Percentiles rank a stretch among this genome's conserved stretches.
Evolutionary conservation across 257 asterid genomes (phyloP).

Genomic region (Schizonepeta tenuifolia): DNA sequence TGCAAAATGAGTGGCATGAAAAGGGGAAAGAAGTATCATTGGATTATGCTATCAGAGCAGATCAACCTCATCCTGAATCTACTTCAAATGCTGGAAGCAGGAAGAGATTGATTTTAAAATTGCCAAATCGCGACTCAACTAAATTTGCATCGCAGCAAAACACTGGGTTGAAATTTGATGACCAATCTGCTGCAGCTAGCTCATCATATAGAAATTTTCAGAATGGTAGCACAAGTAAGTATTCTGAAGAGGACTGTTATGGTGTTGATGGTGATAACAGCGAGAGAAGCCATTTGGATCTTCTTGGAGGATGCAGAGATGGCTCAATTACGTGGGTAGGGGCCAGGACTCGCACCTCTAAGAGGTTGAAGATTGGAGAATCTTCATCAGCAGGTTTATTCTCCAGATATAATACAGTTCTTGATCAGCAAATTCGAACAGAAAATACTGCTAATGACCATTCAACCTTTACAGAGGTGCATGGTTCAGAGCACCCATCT

Average conservation of each 20-base stretch:
- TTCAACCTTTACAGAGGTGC: conserved; percentile 41
- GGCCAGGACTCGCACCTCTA: conserved; percentile 77
- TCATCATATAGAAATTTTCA: conserved; percentile 52
- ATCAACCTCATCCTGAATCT: conserved; percentile 47
- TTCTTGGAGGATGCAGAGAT: conserved; percentile 75
- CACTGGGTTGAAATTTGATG: conserved; percentile 36
- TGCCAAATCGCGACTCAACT: conserved; percentile 74
- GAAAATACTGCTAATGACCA: conserved; percentile 51
- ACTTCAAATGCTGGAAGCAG: conserved; percentile 52
- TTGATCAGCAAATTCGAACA: conserved; percentile 41
- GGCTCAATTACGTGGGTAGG: conserved; percentile 89
- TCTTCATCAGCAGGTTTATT: conserved; percentile 45
- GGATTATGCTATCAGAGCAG: conserved; percentile 53
- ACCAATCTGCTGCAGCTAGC: conserved; percentile 49
- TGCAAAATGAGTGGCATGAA: conserved; percentile 52
- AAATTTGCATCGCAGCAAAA: conserved; percentile 45
- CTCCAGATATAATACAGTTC: conserved; percentile 48
- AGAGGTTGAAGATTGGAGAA: conserved; percentile 71
- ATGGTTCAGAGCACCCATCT: conserved; percentile 35
- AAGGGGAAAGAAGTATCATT: conserved; percentile 74
- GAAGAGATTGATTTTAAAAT: conserved; percentile 78
- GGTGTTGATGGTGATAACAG: conserved; percentile 47
- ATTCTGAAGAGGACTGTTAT: conserved; percentile 36
- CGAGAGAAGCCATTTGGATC: conserved; percentile 52
- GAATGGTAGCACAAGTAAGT: conserved; percentile 38